These are phyloP conservation scores for Melaleuca quinquenervia DNA, from an alignment of 345 rosid species.

Conservation along the genomic window DNA sequence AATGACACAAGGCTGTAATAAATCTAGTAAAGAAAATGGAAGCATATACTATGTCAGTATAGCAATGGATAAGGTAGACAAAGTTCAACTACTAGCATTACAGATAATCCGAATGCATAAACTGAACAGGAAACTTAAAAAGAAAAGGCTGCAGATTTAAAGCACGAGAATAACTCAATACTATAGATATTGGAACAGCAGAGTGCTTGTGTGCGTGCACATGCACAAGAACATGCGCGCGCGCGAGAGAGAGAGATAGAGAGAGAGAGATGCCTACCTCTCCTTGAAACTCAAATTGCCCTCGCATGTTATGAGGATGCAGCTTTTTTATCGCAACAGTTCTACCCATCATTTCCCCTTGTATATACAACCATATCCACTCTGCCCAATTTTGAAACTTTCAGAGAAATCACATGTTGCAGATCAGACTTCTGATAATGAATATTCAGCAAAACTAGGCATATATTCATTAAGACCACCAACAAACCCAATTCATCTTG, in stretches of 20 bases:
- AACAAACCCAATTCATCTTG: constrained; percentile 21
- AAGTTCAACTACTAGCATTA: neutral
- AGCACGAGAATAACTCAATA: neutral
- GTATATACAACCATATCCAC: constrained; percentile 55
- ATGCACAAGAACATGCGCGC: neutral
- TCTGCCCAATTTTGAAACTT: constrained; percentile 58
- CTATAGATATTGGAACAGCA: neutral
- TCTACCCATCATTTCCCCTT: constrained; percentile 80
- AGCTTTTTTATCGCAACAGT: constrained; percentile 64
- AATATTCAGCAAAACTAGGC: constrained; percentile 47
- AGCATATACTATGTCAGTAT: neutral
- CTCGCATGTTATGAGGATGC: constrained; percentile 51
- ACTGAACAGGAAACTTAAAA: neutral
- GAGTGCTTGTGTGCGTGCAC: neutral
- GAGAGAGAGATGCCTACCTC: constrained; percentile 33
- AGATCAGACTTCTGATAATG: constrained; percentile 39
- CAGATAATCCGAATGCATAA: neutral
- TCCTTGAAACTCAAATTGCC: constrained; percentile 51
- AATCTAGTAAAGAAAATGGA: neutral
- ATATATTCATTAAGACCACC: constrained; percentile 36
- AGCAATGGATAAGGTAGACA: neutral
- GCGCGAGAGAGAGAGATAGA: neutral
- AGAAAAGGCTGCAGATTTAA: neutral
- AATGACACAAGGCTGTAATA: neutral
- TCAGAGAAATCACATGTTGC: constrained; percentile 70